Percentiles rank a stretch among this genome's conserved stretches.
phyloP scores from a whole-genome alignment of 2,329 filamentous ascomycete species.

The Clarireedia monteithiana region DNA sequence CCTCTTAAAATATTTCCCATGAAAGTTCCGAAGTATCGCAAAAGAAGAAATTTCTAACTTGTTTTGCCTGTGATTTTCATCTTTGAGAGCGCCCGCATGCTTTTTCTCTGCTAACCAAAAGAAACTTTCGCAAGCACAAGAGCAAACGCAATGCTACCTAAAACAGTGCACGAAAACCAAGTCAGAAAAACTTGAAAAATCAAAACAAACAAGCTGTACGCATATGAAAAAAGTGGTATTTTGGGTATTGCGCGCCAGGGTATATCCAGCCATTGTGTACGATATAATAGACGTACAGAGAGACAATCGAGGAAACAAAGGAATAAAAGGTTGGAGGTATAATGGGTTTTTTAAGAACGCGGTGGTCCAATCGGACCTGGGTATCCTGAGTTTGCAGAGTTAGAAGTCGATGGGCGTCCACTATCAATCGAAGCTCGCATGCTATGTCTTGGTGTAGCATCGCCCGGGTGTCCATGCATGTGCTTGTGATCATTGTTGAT shows the following conservation, averaged over 20 bases:
- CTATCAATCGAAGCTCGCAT: constrained; percentile 82
- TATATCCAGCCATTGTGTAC: constrained; percentile 28
- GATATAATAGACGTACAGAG: constrained; percentile 16
- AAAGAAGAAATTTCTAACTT: constrained; percentile 22
- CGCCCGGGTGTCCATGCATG: constrained; percentile 60
- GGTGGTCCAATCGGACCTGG: constrained; percentile 85
- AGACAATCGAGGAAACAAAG: constrained; percentile 25
- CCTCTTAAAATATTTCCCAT: constrained; percentile 20
- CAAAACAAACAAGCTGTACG: constrained; percentile 18
- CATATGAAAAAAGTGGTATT: constrained; percentile 26
- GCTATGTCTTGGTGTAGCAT: constrained; percentile 76
- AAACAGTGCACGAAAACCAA: constrained; percentile 8
- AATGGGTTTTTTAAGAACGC: constrained; percentile 46
- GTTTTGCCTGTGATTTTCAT: constrained; percentile 15
- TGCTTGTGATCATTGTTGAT: constrained; percentile 49
- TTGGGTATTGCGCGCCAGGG: constrained; percentile 30
- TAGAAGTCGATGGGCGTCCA: constrained; percentile 86
- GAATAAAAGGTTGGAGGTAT: constrained; percentile 12
- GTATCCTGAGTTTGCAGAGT: constrained; percentile 95
- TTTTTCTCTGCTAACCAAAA: constrained; percentile 16
- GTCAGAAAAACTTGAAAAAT: constrained; percentile 5
- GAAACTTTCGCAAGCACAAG: constrained; percentile 8
- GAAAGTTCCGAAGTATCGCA: constrained; percentile 9
- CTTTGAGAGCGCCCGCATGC: constrained; percentile 12
- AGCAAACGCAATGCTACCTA: constrained; percentile 2